Conservation (phyloP, 345 rosid genomes). For the Eucalyptus camaldulensis region DNA sequence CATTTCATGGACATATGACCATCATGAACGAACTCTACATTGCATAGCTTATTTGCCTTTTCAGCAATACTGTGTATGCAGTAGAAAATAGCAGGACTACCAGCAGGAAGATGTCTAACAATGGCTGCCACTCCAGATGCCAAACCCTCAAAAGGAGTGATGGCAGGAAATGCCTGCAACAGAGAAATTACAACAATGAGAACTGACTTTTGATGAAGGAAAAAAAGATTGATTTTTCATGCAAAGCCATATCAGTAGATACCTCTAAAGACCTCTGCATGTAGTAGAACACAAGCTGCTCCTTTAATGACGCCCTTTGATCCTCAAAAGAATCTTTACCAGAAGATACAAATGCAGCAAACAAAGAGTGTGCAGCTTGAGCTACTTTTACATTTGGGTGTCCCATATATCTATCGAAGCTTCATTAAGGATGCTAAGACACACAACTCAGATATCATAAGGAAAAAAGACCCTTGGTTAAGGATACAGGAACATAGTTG, state of each 20-base stretch:
- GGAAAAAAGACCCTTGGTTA: background rate
- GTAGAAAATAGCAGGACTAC: constrained; percentile 80
- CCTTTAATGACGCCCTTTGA: constrained; percentile 47
- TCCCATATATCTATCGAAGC: constrained; percentile 53
- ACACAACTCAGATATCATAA: background rate
- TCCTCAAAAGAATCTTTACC: constrained; percentile 43
- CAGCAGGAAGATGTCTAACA: constrained; percentile 83
- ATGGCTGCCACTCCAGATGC: constrained; percentile 87
- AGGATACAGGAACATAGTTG: constrained; percentile 94
- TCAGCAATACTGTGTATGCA: constrained; percentile 68
- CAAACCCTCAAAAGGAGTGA: constrained; percentile 92
- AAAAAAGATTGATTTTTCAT: background rate
- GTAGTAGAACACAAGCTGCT: constrained; percentile 80
- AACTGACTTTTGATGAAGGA: background rate
- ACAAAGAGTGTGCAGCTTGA: constrained; percentile 71
- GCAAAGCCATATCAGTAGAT: background rate
- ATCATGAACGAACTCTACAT: constrained; percentile 4
- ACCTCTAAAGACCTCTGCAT: constrained; percentile 79
- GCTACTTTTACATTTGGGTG: constrained; percentile 80
- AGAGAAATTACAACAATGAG: background rate
- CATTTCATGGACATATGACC: constrained; percentile 36
- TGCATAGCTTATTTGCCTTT: constrained; percentile 39
- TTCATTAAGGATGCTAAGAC: constrained; percentile 23
- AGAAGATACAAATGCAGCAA: constrained; percentile 64
- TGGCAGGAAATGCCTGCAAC: constrained; percentile 58